A percentile compares a stretch with the other conserved stretches of the same genome.
phyloP scores from a whole-genome alignment of 805 yeast species.

The Hanseniaspora thailandica region DNA sequence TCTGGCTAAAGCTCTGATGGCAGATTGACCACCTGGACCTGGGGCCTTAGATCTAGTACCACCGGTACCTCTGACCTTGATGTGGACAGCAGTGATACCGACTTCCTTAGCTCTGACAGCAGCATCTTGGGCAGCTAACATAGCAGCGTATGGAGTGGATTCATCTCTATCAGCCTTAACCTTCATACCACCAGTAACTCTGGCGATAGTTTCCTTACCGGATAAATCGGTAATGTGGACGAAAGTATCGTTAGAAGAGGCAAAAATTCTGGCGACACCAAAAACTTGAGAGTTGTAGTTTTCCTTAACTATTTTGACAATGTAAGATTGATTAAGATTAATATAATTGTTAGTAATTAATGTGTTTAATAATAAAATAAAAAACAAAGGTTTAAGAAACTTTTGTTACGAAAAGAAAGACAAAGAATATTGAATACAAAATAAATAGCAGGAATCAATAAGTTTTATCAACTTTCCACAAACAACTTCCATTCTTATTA shows the following conservation, averaged over 20 bases:
- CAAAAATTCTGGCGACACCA: conserved; percentile 99
- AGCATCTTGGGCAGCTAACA: conserved; percentile 99
- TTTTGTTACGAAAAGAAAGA: conserved; percentile 9
- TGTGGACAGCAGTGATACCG: conserved; percentile 98
- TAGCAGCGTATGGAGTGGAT: conserved; percentile 99
- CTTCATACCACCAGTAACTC: conserved; percentile 99
- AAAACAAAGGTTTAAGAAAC: conserved; percentile 3
- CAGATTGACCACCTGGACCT: conserved; percentile 99
- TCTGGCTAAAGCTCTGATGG: conserved; percentile 98
- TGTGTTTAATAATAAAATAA: neutral
- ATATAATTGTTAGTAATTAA: conserved; percentile 16
- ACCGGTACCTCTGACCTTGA: conserved; percentile 99
- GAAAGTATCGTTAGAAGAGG: conserved; percentile 99
- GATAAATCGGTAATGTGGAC: conserved; percentile 98
- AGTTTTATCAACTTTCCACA: neutral
- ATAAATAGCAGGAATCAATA: neutral
- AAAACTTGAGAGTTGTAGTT: conserved; percentile 97
- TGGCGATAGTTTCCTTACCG: conserved; percentile 99
- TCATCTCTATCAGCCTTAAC: conserved; percentile 99
- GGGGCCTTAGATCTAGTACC: conserved; percentile 99
- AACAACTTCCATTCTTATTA: neutral
- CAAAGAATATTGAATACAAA: conserved; percentile 5
- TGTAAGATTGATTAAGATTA: conserved; percentile 15
- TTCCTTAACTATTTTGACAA: conserved; percentile 30
- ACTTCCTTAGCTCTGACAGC: conserved; percentile 99